Conservation (phyloP, 805 yeast genomes). For the Saturnispora dispora region DNA sequence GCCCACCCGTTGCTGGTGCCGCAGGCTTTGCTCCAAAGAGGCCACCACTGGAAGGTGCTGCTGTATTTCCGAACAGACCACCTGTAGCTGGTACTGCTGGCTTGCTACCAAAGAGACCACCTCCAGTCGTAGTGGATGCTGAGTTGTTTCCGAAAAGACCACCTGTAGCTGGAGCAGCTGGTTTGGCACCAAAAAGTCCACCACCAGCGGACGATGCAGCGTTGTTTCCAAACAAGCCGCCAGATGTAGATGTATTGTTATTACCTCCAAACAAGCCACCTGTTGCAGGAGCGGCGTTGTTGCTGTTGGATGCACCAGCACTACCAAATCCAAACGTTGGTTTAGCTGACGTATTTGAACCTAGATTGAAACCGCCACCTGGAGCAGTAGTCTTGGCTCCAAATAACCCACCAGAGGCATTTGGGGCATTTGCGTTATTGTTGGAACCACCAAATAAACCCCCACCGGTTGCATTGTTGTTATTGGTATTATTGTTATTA, state of each 20-base stretch:
- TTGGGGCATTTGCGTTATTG: constrained; percentile 9
- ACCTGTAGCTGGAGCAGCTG: constrained; percentile 10
- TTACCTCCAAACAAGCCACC: constrained; percentile 8
- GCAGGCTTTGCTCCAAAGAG: constrained; percentile 14
- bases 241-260: constrained; percentile 9
- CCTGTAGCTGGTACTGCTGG: constrained; percentile 2
- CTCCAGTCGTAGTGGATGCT: constrained; percentile 9
- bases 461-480: constrained; percentile 9
- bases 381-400: constrained; percentile 15
- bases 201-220: constrained; percentile 10
- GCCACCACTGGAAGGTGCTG: constrained; percentile 5
- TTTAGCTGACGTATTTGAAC: constrained; percentile 12
- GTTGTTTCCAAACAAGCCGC: constrained; percentile 22
- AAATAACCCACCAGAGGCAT: constrained; percentile 16
- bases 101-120: constrained; percentile 22
- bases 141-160: constrained; percentile 29
- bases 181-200: constrained; percentile 19
- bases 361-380: constrained; percentile 27
- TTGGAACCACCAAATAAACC: constrained; percentile 14
- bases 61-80: no score
- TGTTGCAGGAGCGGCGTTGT: constrained; percentile 3
- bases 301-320: no score
- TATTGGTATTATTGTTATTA: neutral
- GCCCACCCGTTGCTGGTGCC: constrained; percentile 11
- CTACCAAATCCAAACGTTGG: constrained; percentile 4